A percentile compares a stretch with the other conserved stretches of the same genome.
These are phyloP conservation scores for Glarea lozoyensis DNA, from an alignment of 495 filamentous ascomycete species.

Conservation along the genomic window DNA sequence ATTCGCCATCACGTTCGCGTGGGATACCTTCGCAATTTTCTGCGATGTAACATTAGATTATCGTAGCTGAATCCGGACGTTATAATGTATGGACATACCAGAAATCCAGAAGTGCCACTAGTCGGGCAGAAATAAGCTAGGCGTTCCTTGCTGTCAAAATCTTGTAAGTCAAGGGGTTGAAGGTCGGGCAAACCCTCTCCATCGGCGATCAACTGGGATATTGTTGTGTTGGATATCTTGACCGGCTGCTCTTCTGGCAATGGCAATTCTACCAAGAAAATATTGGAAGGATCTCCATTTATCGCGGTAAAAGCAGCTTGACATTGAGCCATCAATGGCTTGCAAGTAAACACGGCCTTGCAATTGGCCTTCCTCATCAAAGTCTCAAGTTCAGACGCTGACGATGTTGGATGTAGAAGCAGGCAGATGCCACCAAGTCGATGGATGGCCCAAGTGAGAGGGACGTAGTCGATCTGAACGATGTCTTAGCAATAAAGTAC, in stretches of 20 bases:
- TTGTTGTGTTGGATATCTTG: background rate
- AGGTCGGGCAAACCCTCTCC: background rate
- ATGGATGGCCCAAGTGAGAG: background rate
- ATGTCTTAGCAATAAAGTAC: background rate
- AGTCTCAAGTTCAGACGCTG: background rate
- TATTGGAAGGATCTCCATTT: background rate
- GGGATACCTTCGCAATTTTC: background rate
- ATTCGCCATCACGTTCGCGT: background rate
- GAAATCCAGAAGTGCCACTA: background rate
- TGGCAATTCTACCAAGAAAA: background rate
- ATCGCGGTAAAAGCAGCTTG: background rate
- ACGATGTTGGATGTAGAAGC: background rate
- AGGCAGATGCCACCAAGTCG: background rate
- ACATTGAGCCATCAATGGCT: background rate
- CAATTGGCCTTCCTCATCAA: background rate
- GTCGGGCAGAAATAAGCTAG: background rate
- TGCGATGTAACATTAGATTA: background rate
- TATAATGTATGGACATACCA: background rate
- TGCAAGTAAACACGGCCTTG: background rate
- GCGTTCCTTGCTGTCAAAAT: background rate
- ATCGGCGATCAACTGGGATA: background rate
- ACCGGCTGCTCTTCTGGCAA: background rate
- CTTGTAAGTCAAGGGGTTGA: background rate
- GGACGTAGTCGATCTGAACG: background rate
- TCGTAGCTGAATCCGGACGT: background rate